Evolutionary conservation across 176 grass and related monocot species (phyloP).

Genomic region (Metroxylon sagu): DNA sequence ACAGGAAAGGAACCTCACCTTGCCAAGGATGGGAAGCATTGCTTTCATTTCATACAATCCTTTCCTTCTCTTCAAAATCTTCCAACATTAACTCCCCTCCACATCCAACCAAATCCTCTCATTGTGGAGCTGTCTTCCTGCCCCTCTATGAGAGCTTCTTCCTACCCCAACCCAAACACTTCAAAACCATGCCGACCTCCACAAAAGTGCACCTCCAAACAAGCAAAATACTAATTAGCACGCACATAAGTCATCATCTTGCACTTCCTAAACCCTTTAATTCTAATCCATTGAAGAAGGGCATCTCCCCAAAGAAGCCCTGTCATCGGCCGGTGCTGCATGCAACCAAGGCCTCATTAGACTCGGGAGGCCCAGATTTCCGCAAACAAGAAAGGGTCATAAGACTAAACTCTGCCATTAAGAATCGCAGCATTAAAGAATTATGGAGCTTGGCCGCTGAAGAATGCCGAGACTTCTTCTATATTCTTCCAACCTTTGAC

Average conservation of each 20-base stretch:
- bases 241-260: too few species aligned
- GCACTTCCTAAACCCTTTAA: too few species aligned
- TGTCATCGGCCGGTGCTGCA: neutral
- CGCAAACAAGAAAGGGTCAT: slow-evolving; percentile 37
- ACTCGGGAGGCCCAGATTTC: slow-evolving; percentile 23
- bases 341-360: slow-evolving; percentile 18
- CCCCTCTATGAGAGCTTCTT: too few species aligned
- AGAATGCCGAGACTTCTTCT: slow-evolving; percentile 34
- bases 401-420: slow-evolving; percentile 54
- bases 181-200: too few species aligned
- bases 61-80: slow-evolving; percentile 45
- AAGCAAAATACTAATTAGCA: too few species aligned
- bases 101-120: too few species aligned
- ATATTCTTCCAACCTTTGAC: slow-evolving; percentile 15
- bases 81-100: slow-evolving; percentile 8
- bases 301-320: neutral
- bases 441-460: slow-evolving; percentile 37
- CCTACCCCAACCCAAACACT: too few species aligned
- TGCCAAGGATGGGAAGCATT: slow-evolving; percentile 24
- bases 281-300: too few species aligned
- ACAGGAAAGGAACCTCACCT: slow-evolving; percentile 28
- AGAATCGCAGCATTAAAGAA: slow-evolving; percentile 58
- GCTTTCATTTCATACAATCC: slow-evolving; percentile 49
- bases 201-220: too few species aligned
- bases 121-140: too few species aligned